Evolutionary conservation across 2,329 filamentous ascomycete species (phyloP), one percentile per base, ranked within the genome.

Genomic region (Penicillium sp.): DNA sequence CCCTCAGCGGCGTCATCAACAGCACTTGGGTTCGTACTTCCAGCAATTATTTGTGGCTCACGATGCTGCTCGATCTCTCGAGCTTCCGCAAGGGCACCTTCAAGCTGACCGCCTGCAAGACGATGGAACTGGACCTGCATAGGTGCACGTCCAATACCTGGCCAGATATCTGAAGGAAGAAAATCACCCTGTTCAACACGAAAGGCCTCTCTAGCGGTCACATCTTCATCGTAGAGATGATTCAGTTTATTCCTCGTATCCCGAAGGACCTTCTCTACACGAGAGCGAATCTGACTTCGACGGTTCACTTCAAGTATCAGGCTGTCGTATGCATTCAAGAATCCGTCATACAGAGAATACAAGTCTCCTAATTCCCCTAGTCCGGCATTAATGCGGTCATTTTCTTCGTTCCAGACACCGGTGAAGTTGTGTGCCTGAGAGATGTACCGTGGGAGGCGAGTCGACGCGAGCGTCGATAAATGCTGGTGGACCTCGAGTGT

Each of bases 151-250:
- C 70, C 85, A 75, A 95, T 85, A 0, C 89, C 90, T 0, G 88
- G 88, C 92, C 93, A 97, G 25, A 97, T 86, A 74, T 97, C 93
- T 0, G 89, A 88, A 0, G 95, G 95, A 11, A 99, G 78, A 73
- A 88, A 96, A 65, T 96, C 92, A 7, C 93, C 93, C 13, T 95
- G 89, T 46, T 96, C 90, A 30, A 88, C 83, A 37, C 90, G 85
- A 75, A 99, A 98, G 0, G 84, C 81, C 65, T 96, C 90, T 40
- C 95, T 84, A 64, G 92, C 87, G 43, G 82, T 82, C 58, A 85
- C 81, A 74, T 99, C 95, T 13, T 86, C 82, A 13, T 91, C 85
- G 63, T 90, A 87, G 10, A 98, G 80, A 71, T 86, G 87, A 61
- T 93, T 88, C 8, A 97, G 83, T 67, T 89, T 89, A 60, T 89